Evolutionary conservation across 495 filamentous ascomycete genomes (phyloP), one percentile per base, ranked within the genome.

Genomic region (Bathelium albidoporum): DNA sequence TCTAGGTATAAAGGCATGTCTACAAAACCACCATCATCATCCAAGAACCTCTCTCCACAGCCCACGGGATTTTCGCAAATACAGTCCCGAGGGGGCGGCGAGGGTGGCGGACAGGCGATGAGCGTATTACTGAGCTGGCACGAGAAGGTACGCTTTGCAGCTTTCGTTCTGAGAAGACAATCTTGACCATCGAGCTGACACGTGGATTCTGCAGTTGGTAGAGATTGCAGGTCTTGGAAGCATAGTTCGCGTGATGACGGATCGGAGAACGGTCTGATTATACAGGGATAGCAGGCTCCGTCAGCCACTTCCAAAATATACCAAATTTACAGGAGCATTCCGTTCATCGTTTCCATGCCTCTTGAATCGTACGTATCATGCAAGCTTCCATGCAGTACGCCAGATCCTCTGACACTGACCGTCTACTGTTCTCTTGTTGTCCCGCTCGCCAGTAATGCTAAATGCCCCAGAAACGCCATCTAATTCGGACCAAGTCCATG

Each of bases 101-200:
- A 92, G 64, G 87, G 87, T 62, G 87, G 88, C 66, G 89, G 90
- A 58, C 84, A 89, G 68, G 88, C 87, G 53, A 95, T 95, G 91
- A 95, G 91, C 67, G 91, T 97, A 52, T 71, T 97, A 70, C 76
- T 97, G 66, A 95, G 88, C 72, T 97, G 91, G 91, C 91, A 96
- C 71, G 91, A 97, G 81, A 96, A 95, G 81, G 76, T 79, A 29
- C 24, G 49, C 24, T n/a, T n/a, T n/a, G n/a, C n/a, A 12, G 4
- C 49, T 24, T 26, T 3, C 29, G 26, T 9, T 20, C 20, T 20
- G 20, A 10, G 11, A 9, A 9, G 11, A 28, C 5, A 67, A 45
- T 60, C 68, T 55, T 7, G 4, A 60, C 12, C 34, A 4, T 60
- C 53, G 39, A 29, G 45, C 59, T 61, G 32, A 65, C 41, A 12